Conservation (phyloP, 78 protist species). For the Dictyostelium discoideum region DNA sequence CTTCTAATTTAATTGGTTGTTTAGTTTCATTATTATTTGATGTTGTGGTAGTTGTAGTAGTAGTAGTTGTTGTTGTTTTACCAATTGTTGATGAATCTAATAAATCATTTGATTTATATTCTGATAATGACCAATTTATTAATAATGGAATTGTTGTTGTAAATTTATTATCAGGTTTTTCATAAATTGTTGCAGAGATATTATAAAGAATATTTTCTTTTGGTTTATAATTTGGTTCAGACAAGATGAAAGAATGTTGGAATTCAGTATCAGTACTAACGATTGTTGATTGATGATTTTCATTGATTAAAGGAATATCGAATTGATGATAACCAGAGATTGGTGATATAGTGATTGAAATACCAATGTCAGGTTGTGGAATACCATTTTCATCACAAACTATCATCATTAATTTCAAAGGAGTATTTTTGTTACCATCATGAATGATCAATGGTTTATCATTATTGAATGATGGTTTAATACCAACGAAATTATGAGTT, state of each 20-base stretch:
- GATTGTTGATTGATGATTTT: background rate
- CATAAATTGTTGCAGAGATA: conserved; percentile 4
- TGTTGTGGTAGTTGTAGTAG: background rate
- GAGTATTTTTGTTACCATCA: background rate
- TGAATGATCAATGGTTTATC: background rate
- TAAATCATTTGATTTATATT: background rate
- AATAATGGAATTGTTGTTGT: background rate
- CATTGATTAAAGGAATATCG: background rate
- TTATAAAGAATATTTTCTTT: background rate
- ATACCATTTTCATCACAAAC: conserved; percentile 56
- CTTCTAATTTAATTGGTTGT: conserved; percentile 1
- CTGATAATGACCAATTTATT: conserved; percentile 32
- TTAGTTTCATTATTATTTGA: background rate
- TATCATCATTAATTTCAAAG: conserved; percentile 21
- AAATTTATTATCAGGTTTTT: conserved; percentile 21
- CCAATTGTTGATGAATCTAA: background rate
- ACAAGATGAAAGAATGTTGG: background rate
- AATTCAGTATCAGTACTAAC: background rate
- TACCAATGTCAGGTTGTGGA: background rate
- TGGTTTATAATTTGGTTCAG: conserved; percentile 40
- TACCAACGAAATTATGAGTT: conserved; percentile 42
- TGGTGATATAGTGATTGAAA: background rate
- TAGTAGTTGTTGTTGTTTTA: background rate
- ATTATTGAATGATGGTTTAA: background rate
- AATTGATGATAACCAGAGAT: background rate